Evolutionary conservation across 805 yeast species (phyloP), one percentile per base, ranked within the genome.

Genomic region (Jamesozyma gamospora): DNA sequence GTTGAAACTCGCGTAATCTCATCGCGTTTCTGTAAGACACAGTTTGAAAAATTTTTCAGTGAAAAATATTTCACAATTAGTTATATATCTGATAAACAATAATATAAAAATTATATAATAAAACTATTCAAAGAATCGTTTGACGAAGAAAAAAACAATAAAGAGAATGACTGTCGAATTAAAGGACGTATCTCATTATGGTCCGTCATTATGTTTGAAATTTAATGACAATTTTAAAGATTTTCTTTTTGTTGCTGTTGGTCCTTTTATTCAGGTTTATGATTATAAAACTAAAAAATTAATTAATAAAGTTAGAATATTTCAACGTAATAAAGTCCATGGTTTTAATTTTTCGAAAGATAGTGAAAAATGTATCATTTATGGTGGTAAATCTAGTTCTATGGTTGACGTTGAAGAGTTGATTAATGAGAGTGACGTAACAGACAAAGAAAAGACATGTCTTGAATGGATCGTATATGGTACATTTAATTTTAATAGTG

Each of bases 391-490:
- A 41, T 82, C 94, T 1, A 66, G 83, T 35, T 62, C 71, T 6
- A 52, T 80, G 4, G 39, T 71, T 1, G 45, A 59, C 1, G 42
- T 66, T 11, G 40, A 48, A 0, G 63, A 63, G n/a, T 39, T 65
- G 4, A 40, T 66, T 8, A 40, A 41, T 1, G 43, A 43, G 0
- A 31, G 24, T 3, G 46, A 50, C 24, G 37, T 50, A 8, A 40
- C 43, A 1, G 27, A 53, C 2, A 45, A 52, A n/a, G 83, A 81
- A 47, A 66, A 63, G 40, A 70, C 72, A 28, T 63, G 75, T 33
- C 74, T 76, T 41, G 96, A 90, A 58, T 88, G 97, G 96, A 77
- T 92, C 37, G 70, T 77, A 31, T 63, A 78, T 15, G 72, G 74
- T 17, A 76, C 69, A 39, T 79, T 82, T 49, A 58, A 69, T 26